These are phyloP conservation scores for Amphibolis antarctica DNA, from an alignment of 106 monocot genomes.

Conservation along the genomic window DNA sequence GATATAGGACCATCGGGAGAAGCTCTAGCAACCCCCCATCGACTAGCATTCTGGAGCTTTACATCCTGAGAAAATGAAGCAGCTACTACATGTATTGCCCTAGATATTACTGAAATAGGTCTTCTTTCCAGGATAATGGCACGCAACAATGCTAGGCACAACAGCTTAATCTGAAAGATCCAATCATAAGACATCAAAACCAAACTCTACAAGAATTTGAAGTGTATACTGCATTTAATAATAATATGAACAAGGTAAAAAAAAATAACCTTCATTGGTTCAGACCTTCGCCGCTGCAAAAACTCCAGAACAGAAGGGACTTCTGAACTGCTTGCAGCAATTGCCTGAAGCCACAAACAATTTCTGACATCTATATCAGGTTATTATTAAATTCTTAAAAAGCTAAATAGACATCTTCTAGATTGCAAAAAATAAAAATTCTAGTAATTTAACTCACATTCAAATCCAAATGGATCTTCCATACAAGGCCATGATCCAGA, in stretches of 20 bases:
- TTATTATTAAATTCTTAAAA: not conserved
- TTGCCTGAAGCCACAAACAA: constrained; percentile 40
- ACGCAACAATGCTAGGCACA: constrained; percentile 67
- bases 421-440: not conserved
- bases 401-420: not conserved
- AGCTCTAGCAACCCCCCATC: constrained; percentile 5
- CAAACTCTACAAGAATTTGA: not conserved
- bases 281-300: constrained; percentile 68
- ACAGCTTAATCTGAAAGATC: constrained; percentile 44
- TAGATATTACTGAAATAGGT: constrained; percentile 46
- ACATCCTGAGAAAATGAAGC: constrained; percentile 52
- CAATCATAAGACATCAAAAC: not conserved
- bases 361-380: not conserved
- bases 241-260: not conserved
- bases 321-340: constrained; percentile 87
- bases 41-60: constrained; percentile 36
- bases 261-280: constrained; percentile 44
- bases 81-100: constrained; percentile 64
- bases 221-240: not conserved
- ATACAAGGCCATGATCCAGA: constrained; percentile 77
- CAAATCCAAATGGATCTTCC: constrained; percentile 78
- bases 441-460: constrained; percentile 37
- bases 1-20: constrained; percentile 6
- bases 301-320: constrained; percentile 68
- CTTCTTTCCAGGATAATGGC: constrained; percentile 76